These are phyloP conservation scores for Wallacemonas sp. DNA, from an alignment of 208 protist genomes.

Conservation along the genomic window DNA sequence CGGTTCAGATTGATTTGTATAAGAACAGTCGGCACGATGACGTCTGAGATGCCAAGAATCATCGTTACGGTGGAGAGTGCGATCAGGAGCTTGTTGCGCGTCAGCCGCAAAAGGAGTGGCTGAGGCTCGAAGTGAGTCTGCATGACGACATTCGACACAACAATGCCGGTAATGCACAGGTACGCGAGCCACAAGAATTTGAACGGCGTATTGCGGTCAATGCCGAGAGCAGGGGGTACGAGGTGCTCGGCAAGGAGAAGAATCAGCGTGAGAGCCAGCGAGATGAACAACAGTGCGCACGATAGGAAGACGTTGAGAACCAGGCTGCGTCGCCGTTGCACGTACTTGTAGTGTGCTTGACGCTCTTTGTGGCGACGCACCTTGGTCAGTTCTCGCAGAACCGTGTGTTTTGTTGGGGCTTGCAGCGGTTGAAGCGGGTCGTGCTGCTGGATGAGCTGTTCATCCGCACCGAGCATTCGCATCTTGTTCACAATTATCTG, in stretches of 20 bases:
- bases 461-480: conserved; percentile 40
- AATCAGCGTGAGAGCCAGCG: conserved; percentile 47
- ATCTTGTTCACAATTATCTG: conserved; percentile 47
- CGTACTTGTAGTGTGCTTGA: conserved; percentile 70
- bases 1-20: conserved; percentile 65
- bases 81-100: conserved; percentile 68
- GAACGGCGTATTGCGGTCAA: conserved; percentile 36
- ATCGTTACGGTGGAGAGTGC: conserved; percentile 44
- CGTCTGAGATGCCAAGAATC: conserved; percentile 49
- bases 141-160: conserved; percentile 82
- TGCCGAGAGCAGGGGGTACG: conserved; percentile 26
- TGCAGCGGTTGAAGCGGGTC: conserved; percentile 43
- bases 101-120: conserved; percentile 59
- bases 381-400: conserved; percentile 51
- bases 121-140: conserved; percentile 80
- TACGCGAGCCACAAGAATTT: conserved; percentile 68
- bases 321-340: conserved; percentile 56
- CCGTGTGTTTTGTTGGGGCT: conserved; percentile 34
- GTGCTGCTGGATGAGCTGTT: conserved; percentile 43
- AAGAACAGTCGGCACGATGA: conserved; percentile 65
- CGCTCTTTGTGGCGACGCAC: conserved; percentile 55
- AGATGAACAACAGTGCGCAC: conserved; percentile 51
- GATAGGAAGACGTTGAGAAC: conserved; percentile 78
- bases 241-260: conserved; percentile 54
- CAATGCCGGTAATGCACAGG: conserved; percentile 48